These are phyloP conservation scores for Kodamaea hsintzibuensis DNA, from an alignment of 805 yeast species.

Conservation along the genomic window DNA sequence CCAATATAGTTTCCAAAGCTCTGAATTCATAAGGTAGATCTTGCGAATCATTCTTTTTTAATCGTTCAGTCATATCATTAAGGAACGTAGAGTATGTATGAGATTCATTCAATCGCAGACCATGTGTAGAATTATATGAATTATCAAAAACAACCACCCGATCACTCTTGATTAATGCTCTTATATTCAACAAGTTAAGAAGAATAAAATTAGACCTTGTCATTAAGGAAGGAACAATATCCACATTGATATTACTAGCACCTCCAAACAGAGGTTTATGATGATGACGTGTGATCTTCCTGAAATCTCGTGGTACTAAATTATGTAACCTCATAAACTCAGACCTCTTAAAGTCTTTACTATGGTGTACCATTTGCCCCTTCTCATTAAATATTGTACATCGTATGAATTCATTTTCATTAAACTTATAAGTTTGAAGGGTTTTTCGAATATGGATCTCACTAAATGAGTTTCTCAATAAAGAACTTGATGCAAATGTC, in stretches of 20 bases:
- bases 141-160: slow-evolving; percentile 49
- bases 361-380: slow-evolving; percentile 46
- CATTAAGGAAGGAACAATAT: slow-evolving; percentile 58
- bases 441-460: slow-evolving; percentile 5
- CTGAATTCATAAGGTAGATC: slow-evolving; percentile 82
- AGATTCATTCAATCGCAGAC: slow-evolving; percentile 45
- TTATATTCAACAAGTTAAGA: slow-evolving; percentile 48
- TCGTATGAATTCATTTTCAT: slow-evolving; percentile 38
- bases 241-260: slow-evolving; percentile 32
- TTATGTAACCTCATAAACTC: slow-evolving; percentile 47
- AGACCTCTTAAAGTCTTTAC: slow-evolving; percentile 45
- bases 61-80: slow-evolving; percentile 40
- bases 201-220: slow-evolving; percentile 49
- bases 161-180: slow-evolving; percentile 55
- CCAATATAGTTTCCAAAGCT: slow-evolving; percentile 84
- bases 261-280: slow-evolving; percentile 5
- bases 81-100: slow-evolving; percentile 46
- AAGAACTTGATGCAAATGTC: not conserved
- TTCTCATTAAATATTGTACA: slow-evolving; percentile 50
- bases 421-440: slow-evolving; percentile 2
- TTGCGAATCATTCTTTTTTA: slow-evolving; percentile 30
- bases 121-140: slow-evolving; percentile 12
- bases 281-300: slow-evolving; percentile 46
- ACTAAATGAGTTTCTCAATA: not conserved
- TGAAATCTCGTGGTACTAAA: slow-evolving; percentile 57